These are phyloP conservation scores for Przewalskia tangutica DNA, from an alignment of 257 asterid genomes.

Conservation along the genomic window DNA sequence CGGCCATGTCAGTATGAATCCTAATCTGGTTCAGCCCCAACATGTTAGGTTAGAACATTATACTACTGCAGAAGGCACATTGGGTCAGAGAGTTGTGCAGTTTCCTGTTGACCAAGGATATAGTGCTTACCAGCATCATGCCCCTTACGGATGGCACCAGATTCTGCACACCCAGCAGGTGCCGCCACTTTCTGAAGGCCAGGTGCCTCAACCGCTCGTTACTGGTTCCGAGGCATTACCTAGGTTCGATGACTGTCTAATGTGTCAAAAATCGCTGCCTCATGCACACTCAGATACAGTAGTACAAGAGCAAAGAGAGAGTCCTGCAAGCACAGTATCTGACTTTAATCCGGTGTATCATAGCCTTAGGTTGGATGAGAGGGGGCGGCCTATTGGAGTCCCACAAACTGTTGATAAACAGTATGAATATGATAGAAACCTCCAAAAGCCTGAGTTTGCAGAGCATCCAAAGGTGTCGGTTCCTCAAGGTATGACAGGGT, in stretches of 20 bases:
- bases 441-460: constrained; percentile 30
- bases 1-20: constrained; percentile 40
- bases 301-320: constrained; percentile 50
- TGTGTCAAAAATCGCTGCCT: constrained; percentile 93
- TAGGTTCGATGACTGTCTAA: constrained; percentile 49
- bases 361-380: constrained; percentile 57
- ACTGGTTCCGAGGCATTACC: constrained; percentile 27
- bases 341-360: constrained; percentile 39
- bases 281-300: constrained; percentile 93
- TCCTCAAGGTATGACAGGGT: constrained; percentile 35
- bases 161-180: constrained; percentile 28
- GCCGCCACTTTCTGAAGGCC: constrained; percentile 21
- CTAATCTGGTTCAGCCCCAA: constrained; percentile 43
- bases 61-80: constrained; percentile 42
- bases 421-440: constrained; percentile 26
- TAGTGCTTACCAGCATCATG: constrained; percentile 38
- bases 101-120: constrained; percentile 52
- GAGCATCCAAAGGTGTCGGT: constrained; percentile 38
- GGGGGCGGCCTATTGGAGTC: constrained; percentile 39
- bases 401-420: constrained; percentile 32
- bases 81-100: constrained; percentile 49
- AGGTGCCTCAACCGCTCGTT: constrained; percentile 24
- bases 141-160: constrained; percentile 59
- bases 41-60: constrained; percentile 51
- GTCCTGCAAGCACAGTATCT: constrained; percentile 33